Percentiles rank a stretch among this genome's conserved stretches.
phyloP scores from a whole-genome alignment of 768 basidiomycete species.

The Kondoa subrosea region DNA sequence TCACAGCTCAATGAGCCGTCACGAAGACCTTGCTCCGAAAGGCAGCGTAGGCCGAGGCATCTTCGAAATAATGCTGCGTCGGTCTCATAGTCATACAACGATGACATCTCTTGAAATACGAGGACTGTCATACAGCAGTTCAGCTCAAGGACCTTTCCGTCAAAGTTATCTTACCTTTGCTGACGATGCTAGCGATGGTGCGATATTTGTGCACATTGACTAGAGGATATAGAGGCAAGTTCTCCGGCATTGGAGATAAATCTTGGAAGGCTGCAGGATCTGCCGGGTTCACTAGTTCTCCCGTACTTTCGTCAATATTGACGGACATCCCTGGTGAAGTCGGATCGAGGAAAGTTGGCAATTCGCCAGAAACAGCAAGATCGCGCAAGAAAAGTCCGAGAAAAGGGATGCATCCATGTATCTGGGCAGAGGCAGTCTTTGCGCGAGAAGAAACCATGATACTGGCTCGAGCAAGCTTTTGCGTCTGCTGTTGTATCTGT shows the following conservation, averaged over 20 bases:
- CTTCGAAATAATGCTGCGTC: conserved; percentile 15
- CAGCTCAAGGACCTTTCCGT: background rate
- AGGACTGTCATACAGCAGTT: conserved; percentile 15
- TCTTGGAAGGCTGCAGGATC: conserved; percentile 20
- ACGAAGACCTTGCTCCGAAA: background rate
- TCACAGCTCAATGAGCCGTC: background rate
- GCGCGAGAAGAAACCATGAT: background rate
- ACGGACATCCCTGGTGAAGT: conserved; percentile 20
- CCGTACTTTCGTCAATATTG: conserved; percentile 13
- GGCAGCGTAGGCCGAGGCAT: conserved; percentile 21
- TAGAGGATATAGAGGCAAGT: conserved; percentile 19
- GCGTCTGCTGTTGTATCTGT: background rate
- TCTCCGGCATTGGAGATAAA: conserved; percentile 18
- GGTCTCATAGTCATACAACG: conserved; percentile 20
- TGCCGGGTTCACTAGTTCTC: conserved; percentile 11
- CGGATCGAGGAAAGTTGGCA: conserved; percentile 28
- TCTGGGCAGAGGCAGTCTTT: background rate
- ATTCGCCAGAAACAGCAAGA: conserved; percentile 21
- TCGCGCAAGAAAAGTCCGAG: conserved; percentile 26
- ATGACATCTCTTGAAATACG: conserved; percentile 23
- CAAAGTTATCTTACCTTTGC: background rate
- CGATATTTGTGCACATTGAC: conserved; percentile 29
- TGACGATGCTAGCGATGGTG: conserved; percentile 11
- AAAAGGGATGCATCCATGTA: background rate
- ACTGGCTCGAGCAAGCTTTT: background rate